Conservation (phyloP, 306 rosid species). For the Prosopis cineraria region DNA sequence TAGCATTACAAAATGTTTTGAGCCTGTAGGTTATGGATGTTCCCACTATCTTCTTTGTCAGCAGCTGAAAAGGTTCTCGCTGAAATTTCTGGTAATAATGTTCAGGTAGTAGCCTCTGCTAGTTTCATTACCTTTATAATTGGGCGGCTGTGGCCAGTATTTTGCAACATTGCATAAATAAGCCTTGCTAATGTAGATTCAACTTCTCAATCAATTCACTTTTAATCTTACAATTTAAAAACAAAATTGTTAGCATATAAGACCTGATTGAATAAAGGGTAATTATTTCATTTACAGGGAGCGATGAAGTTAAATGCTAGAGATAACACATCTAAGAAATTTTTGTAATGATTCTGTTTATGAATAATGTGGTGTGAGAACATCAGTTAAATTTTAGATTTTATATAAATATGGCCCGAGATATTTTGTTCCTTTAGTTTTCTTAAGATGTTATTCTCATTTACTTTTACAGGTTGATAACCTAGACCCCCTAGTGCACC, state of each 20-base stretch:
- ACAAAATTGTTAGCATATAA: not conserved
- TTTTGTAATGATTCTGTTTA: not conserved
- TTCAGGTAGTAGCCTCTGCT: conserved; percentile 60
- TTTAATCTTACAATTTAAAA: not conserved
- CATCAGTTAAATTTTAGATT: conserved; percentile 5
- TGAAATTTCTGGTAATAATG: conserved; percentile 52
- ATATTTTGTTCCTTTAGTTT: not conserved
- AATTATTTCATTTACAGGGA: not conserved
- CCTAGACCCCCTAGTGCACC: conserved; percentile 77
- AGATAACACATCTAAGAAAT: not conserved
- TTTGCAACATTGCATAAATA: conserved; percentile 1
- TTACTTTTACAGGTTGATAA: conserved; percentile 64
- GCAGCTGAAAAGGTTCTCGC: conserved; percentile 64
- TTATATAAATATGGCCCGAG: not conserved
- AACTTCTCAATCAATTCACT: not conserved
- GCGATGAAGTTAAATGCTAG: not conserved
- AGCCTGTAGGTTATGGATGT: conserved; percentile 81
- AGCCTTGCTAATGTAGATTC: not conserved
- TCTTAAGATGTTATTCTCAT: conserved; percentile 25
- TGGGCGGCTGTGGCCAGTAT: conserved; percentile 12
- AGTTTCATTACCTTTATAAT: conserved; percentile 21
- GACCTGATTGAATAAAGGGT: not conserved
- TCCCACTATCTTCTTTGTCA: conserved; percentile 70
- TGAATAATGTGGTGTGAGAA: not conserved
- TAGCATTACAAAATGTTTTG: conserved; percentile 33